These are phyloP conservation scores for Protomyces lactucae-debilis DNA, from an alignment of 1,139 yeast species.

Conservation along the genomic window DNA sequence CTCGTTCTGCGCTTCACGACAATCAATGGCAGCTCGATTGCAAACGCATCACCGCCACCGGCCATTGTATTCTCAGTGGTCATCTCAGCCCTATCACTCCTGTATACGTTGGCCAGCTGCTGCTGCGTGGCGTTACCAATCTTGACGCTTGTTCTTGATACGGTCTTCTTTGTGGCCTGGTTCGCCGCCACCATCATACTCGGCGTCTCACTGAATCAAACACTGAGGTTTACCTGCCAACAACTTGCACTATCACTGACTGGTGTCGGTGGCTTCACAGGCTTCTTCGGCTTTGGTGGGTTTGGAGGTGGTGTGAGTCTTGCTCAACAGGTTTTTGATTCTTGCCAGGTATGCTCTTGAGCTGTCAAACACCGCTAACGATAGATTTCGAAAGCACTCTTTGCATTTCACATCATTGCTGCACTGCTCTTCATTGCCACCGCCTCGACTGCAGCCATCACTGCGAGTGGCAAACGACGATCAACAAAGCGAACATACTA, in stretches of 20 bases:
- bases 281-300: background rate
- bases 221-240: constrained; percentile 13
- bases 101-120: background rate
- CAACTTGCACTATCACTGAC: constrained; percentile 8
- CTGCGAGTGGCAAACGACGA: background rate
- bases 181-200: constrained; percentile 20
- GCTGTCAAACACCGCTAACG: background rate
- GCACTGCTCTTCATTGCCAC: constrained; percentile 1
- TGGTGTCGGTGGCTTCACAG: background rate
- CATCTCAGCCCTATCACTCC: constrained; percentile 7
- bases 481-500: background rate
- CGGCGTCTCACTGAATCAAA: constrained; percentile 17
- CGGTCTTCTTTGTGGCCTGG: constrained; percentile 19
- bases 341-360: constrained; percentile 4
- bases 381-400: constrained; percentile 10
- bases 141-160: constrained; percentile 8
- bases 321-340: constrained; percentile 22
- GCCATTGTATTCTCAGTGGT: constrained; percentile 16
- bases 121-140: constrained; percentile 14
- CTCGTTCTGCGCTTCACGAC: constrained; percentile 9
- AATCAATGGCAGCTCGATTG: background rate
- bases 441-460: constrained; percentile 10
- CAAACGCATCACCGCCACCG: constrained; percentile 5
- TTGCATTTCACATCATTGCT: constrained; percentile 17
- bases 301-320: background rate